Evolutionary conservation across 2,329 filamentous ascomycete species (phyloP), one percentile per base, ranked within the genome.

Genomic region (Ophiostoma angusticollis): DNA sequence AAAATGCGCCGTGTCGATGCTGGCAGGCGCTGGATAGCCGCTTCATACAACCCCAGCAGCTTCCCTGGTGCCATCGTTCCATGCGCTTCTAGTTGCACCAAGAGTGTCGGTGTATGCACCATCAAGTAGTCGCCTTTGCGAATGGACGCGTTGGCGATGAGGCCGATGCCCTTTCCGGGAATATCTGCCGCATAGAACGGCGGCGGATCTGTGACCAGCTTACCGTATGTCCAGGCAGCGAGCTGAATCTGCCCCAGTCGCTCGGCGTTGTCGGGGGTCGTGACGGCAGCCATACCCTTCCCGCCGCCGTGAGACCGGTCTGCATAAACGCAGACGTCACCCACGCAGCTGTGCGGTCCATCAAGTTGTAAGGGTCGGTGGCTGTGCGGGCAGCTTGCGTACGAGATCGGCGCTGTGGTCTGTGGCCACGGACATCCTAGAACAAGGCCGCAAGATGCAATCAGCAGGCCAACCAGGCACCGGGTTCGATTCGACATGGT

Each of bases 141-240:
- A 27, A 63, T 59, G 5, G 49, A 52, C 9, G 54, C 41, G 40
- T 54, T 57, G 14, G 59, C 60, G 9, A 61, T 42, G 23, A 62
- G 42, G 0, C 60, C 61, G 3, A 50, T 40, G 0, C 59, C 60
- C 30, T 62, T 62, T 2, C 56, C 57, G 0, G 51, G 45, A 1
- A 62, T 44, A 2, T 56, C 42, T 6, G 46, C 48, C 2, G 41
- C 43, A 29, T 54, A 47, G 31, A 54, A 61, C 0, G 57, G 51
- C 2, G 45, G 42, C 3, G 53, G 36, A 3, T 12, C 6, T 4
- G 14, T 14, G 28, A 38, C 36, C 3, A 9, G 11, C 6, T 14
- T 8, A 7, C 9, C 5, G 29, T 30, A 16, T 21, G 19, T 17
- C 28, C 11, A 9, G 22, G 3, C n/a, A 2, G 29, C 14, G 4